These are phyloP conservation scores for Hamiltosporidium magnivora DNA, from an alignment of 371 early-diverging fungal genomes.

Conservation along the genomic window DNA sequence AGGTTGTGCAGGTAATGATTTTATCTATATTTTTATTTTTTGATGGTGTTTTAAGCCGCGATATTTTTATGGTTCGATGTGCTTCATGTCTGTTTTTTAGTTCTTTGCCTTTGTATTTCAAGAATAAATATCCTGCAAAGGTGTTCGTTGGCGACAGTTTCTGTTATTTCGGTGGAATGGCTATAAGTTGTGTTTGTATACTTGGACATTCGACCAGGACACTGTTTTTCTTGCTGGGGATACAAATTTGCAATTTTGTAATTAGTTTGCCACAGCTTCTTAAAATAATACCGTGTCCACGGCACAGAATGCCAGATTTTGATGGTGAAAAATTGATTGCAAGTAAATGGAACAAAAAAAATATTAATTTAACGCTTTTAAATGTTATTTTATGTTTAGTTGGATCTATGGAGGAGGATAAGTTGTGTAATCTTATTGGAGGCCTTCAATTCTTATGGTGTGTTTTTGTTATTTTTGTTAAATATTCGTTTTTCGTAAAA, in stretches of 20 bases:
- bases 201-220: conserved; percentile 80
- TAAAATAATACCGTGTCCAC: conserved; percentile 79
- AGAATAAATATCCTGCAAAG: conserved; percentile 64
- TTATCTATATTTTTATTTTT: conserved; percentile 68
- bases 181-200: conserved; percentile 79
- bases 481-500: conserved; percentile 54
- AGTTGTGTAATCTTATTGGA: conserved; percentile 59
- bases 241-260: conserved; percentile 83
- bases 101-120: conserved; percentile 13
- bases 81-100: conserved; percentile 5
- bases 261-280: conserved; percentile 82
- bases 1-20: conserved; percentile 74
- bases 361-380: conserved; percentile 69
- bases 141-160: conserved; percentile 92
- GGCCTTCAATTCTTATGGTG: conserved; percentile 60
- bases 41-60: conserved; percentile 59
- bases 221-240: conserved; percentile 72
- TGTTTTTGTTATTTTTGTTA: conserved; percentile 62
- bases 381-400: conserved; percentile 66
- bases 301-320: conserved; percentile 73
- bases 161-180: conserved; percentile 92
- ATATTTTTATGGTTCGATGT: background rate
- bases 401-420: conserved; percentile 65
- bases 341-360: conserved; percentile 2
- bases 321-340: background rate